Conservation (phyloP, 352 stramenopile species). For the Phytopythium kandeliae region DNA sequence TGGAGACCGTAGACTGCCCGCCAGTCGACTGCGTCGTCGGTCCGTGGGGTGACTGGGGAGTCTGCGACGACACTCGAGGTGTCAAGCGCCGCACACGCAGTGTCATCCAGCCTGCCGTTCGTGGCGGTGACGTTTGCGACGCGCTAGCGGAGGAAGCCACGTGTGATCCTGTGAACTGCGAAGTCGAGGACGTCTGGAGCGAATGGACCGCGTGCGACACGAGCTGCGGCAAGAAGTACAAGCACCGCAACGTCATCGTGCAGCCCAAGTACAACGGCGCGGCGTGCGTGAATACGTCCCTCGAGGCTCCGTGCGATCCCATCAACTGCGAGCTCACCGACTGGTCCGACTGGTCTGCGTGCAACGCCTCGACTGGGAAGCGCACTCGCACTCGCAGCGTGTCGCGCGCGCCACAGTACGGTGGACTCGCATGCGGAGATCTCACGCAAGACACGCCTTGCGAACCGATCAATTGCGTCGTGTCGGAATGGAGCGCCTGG, state of each 20-base stretch:
- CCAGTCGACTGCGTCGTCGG: slow-evolving; percentile 40
- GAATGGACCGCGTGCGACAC: slow-evolving; percentile 37
- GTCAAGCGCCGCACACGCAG: slow-evolving; percentile 20
- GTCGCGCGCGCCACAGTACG: slow-evolving; percentile 27
- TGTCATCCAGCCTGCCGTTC: slow-evolving; percentile 18
- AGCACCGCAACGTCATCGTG: slow-evolving; percentile 22
- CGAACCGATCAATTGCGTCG: slow-evolving; percentile 32
- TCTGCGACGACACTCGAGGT: slow-evolving; percentile 18
- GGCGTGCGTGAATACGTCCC: slow-evolving; percentile 17
- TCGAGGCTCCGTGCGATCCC: slow-evolving; percentile 35
- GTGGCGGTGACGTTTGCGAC: slow-evolving; percentile 21
- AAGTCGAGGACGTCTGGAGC: slow-evolving; percentile 30
- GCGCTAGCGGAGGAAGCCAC: slow-evolving; percentile 19
- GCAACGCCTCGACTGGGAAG: slow-evolving; percentile 28
- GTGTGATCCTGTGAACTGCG: slow-evolving; percentile 39
- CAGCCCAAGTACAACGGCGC: slow-evolving; percentile 25
- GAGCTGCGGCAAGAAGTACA: slow-evolving; percentile 29
- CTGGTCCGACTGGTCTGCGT: slow-evolving; percentile 39
- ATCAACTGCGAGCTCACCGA: slow-evolving; percentile 34
- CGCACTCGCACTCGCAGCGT: slow-evolving; percentile 30
- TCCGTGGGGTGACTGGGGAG: slow-evolving; percentile 18
- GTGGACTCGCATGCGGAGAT: slow-evolving; percentile 23
- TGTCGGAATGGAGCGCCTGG: slow-evolving; percentile 41
- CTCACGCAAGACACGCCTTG: slow-evolving; percentile 38
- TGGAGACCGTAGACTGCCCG: slow-evolving; percentile 28